Evolutionary conservation across 352 stramenopile species (phyloP).

Genomic region (Thraustochytrium striatum): DNA sequence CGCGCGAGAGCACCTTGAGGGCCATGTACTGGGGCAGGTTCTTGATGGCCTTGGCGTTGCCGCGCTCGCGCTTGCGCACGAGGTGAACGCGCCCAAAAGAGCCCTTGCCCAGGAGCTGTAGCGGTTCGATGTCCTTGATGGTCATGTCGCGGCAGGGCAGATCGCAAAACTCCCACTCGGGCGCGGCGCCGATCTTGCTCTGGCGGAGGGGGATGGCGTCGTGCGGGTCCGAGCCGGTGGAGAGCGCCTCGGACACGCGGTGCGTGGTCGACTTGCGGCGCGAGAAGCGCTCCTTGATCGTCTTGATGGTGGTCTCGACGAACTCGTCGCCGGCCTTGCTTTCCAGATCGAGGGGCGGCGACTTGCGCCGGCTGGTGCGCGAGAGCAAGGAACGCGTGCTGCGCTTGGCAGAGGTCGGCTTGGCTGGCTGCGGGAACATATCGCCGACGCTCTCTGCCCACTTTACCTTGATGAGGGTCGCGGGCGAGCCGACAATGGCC

Average conservation of each 20-base stretch:
- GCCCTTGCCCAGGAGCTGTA: slow-evolving; percentile 83
- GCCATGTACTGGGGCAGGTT: slow-evolving; percentile 62
- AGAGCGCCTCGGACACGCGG: no score
- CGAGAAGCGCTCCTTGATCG: slow-evolving; percentile 18
- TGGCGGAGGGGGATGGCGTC: neutral
- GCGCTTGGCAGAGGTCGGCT: neutral
- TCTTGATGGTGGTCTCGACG: slow-evolving; percentile 2
- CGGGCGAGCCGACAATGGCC: slow-evolving; percentile 17
- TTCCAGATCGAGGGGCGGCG: neutral
- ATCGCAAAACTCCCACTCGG: neutral
- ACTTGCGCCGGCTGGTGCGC: neutral
- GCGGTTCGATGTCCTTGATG: slow-evolving; percentile 81
- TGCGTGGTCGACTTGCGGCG: neutral
- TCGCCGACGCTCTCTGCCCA: slow-evolving; percentile 20
- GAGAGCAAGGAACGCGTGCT: neutral
- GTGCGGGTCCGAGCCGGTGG: no score
- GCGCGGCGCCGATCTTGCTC: neutral
- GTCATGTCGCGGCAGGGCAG: slow-evolving; percentile 53
- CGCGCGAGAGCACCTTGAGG: slow-evolving; percentile 84
- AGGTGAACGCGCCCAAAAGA: slow-evolving; percentile 87
- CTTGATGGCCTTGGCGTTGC: slow-evolving; percentile 79
- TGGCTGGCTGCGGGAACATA: neutral
- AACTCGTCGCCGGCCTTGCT: neutral
- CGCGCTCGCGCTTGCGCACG: slow-evolving; percentile 76
- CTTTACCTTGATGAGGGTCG: slow-evolving; percentile 5